These are phyloP conservation scores for Metschnikowia aberdeeniae DNA, from an alignment of 805 yeast species.

Conservation along the genomic window DNA sequence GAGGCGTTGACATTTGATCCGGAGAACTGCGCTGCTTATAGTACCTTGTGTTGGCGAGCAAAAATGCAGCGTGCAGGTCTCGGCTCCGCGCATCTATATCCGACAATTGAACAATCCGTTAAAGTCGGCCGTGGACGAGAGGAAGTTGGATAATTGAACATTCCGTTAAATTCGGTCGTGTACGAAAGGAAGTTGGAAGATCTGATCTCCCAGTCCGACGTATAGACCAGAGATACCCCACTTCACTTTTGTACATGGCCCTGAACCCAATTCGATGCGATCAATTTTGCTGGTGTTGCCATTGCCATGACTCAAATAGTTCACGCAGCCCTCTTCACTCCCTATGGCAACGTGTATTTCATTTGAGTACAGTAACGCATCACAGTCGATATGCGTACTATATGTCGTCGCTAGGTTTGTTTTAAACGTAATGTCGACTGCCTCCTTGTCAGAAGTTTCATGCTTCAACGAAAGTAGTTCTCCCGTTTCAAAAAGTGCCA, in stretches of 20 bases:
- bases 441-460: background rate
- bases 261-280: background rate
- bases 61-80: slow-evolving; percentile 1
- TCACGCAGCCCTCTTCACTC: slow-evolving; percentile 7
- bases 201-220: background rate
- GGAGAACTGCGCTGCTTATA: background rate
- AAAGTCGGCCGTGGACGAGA: background rate
- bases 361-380: background rate
- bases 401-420: background rate
- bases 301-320: slow-evolving; percentile 3
- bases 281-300: background rate
- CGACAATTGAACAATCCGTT: background rate
- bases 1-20: background rate
- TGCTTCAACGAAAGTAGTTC: background rate
- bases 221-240: background rate
- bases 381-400: slow-evolving; percentile 7
- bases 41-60: slow-evolving; percentile 3
- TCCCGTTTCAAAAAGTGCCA: background rate
- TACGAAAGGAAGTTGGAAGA: background rate
- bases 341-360: slow-evolving; percentile 8
- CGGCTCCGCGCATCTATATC: background rate
- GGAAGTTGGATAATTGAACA: background rate
- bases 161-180: background rate
- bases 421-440: background rate
- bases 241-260: background rate